Base-by-base conservation (phyloP, 768 basidiomycete genomes). In the Pilatotrama ljubarskyi region DNA sequence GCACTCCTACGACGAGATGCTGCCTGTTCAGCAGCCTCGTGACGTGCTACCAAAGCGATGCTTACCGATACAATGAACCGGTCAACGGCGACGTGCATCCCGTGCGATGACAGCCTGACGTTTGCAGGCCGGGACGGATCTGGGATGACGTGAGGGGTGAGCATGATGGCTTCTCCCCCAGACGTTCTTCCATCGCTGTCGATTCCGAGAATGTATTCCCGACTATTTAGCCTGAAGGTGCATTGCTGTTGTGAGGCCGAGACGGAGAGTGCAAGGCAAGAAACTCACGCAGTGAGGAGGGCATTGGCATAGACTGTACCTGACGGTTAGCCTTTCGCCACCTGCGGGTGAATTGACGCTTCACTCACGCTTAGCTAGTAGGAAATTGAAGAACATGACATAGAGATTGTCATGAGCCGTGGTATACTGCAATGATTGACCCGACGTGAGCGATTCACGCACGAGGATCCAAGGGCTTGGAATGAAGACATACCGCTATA, bases 371-470 rank as follows among this genome's bases (percentile, higher is more conserved):
- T 55, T 55, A 3, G 35, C 54, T 3, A 55, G 24, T 35, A 55
- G 37, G 43, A 55, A 55, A 44, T 55, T 55, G 46, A 55, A 55
- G 54, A 46, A 55, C 7, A 55, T 44, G 8, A 55, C 54, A 36
- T 55, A 55, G 44, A 55, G 36, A 4, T 47, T 25, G 24, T 47
- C 24, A 13, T 15, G 44, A 1, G 22, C 43, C 0, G 54, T 25
- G 1, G 47, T 26, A 24, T 55, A 55, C 54, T 55, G 43, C 17
- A 6, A n/a, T 15, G 1, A 13, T 1, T 20, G 17, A 15, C 13
- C 2, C 8, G 15, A 9, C 13, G 8, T 37, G 10, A 37, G 22
- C 10, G 15, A 9, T 10, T n/a, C 14, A 8, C 18, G 10, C 20
- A 1, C 3, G 18, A 38, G 3, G 10, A 22, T 13, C 15, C 18